Percentiles rank a stretch among this genome's conserved stretches.
Evolutionary conservation across 805 yeast genomes (phyloP).

Genomic region (Hanseniaspora vineae): DNA sequence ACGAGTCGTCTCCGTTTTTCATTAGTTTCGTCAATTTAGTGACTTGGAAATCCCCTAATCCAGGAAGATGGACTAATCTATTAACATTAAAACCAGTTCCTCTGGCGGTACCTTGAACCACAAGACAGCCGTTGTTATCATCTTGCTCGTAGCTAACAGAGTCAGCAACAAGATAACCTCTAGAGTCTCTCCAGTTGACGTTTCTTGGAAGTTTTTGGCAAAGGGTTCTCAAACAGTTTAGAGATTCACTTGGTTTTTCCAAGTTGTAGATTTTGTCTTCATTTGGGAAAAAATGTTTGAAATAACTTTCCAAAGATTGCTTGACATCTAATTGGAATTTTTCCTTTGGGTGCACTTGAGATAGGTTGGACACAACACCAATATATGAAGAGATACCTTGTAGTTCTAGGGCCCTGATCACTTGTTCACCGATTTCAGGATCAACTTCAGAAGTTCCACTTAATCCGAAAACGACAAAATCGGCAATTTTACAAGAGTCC

Average conservation of each 20-base stretch:
- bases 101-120: constrained; percentile 73
- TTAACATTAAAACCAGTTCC: constrained; percentile 75
- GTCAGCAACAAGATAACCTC: constrained; percentile 81
- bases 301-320: constrained; percentile 51
- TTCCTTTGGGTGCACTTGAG: constrained; percentile 52
- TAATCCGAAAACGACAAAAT: constrained; percentile 78
- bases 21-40: constrained; percentile 27
- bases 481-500: constrained; percentile 83
- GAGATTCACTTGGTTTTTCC: constrained; percentile 55
- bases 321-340: constrained; percentile 64
- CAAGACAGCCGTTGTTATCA: constrained; percentile 26
- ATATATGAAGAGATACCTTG: constrained; percentile 83
- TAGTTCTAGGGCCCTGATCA: constrained; percentile 73
- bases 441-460: constrained; percentile 81
- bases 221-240: constrained; percentile 56
- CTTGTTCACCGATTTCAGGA: constrained; percentile 69
- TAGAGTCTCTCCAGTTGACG: constrained; percentile 82
- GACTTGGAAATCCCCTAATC: constrained; percentile 78
- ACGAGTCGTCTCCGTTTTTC: constrained; percentile 3
- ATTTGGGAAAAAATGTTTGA: constrained; percentile 66
- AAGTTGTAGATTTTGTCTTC: constrained; percentile 66
- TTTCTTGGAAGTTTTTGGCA: constrained; percentile 83
- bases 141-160: constrained; percentile 23
- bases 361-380: constrained; percentile 68
- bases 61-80: constrained; percentile 75